Evolutionary conservation across 352 stramenopile genomes (phyloP).

Genomic region (Phytophthora sojae): DNA sequence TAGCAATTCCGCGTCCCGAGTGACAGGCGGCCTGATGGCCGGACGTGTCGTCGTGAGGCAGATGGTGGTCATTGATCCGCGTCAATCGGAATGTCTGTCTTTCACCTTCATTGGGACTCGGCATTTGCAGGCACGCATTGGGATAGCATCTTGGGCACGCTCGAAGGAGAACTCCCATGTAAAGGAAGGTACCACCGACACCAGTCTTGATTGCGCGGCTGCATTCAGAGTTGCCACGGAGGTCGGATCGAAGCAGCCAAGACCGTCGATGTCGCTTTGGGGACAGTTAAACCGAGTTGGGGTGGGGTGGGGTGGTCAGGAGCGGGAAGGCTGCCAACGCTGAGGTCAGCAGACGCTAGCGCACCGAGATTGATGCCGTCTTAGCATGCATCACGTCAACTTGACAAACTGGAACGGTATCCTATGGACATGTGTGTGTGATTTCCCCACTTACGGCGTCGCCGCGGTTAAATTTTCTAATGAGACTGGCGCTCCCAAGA

Average conservation of each 20-base stretch:
- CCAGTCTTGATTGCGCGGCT: no score
- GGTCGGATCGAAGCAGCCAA: no score
- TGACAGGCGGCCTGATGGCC: background rate
- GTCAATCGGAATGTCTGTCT: background rate
- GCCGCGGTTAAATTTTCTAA: constrained; percentile 26
- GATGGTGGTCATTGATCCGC: constrained; percentile 14
- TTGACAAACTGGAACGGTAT: background rate
- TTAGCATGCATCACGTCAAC: background rate
- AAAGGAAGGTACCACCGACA: background rate
- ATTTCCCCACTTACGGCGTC: constrained; percentile 1
- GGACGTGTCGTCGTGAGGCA: constrained; percentile 8
- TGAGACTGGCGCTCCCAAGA: constrained; percentile 34
- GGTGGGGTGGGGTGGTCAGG: background rate
- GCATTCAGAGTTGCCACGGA: no score
- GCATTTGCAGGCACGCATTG: background rate
- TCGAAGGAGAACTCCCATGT: background rate
- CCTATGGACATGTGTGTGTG: constrained; percentile 5
- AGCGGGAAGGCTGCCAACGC: background rate
- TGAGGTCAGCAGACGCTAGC: background rate
- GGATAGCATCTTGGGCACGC: background rate
- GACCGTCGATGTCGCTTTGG: background rate
- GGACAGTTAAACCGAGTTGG: background rate
- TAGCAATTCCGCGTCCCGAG: constrained; percentile 4
- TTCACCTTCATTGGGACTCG: background rate
- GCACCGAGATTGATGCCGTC: background rate